Percentiles rank a stretch among this genome's conserved stretches.
phyloP scores from a whole-genome alignment of 306 rosid genomes.

The Pueraria montana region DNA sequence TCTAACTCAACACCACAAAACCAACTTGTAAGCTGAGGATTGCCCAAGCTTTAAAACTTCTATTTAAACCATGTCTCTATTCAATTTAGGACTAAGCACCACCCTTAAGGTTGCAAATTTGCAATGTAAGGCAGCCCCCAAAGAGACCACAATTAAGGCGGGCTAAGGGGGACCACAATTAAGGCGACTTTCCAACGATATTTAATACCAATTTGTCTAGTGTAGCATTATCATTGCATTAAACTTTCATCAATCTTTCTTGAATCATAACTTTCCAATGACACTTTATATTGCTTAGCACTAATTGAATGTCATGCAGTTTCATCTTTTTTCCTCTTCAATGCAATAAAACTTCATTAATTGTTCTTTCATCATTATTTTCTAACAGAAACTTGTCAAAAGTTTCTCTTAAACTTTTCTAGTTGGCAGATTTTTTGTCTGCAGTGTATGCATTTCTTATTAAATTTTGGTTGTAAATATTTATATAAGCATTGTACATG shows the following conservation, averaged over 20 bases:
- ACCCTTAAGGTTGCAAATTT: too few relatives aligned
- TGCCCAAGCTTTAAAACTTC: too few relatives aligned
- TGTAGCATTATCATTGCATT: not conserved
- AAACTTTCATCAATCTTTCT: not conserved
- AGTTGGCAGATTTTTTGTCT: not conserved
- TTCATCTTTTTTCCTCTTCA: constrained; percentile 20
- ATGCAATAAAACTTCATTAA: not conserved
- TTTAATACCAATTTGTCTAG: not conserved
- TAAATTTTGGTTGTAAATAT: not conserved
- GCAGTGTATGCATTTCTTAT: not conserved
- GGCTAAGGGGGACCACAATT: too few relatives aligned
- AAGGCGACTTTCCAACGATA: too few relatives aligned
- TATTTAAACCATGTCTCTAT: too few relatives aligned
- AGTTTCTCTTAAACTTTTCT: not conserved
- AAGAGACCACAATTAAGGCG: too few relatives aligned
- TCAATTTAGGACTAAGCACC: too few relatives aligned
- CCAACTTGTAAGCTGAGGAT: too few relatives aligned
- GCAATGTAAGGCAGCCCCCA: too few relatives aligned
- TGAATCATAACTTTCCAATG: not conserved
- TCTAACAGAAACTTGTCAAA: not conserved
- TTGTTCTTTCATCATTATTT: not conserved
- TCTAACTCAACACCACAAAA: too few relatives aligned
- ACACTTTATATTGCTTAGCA: not conserved
- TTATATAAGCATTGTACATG: not conserved
- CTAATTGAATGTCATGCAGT: not conserved